phyloP scores from a whole-genome alignment of 83 land plant species.

The Isoetes engelmannii region DNA sequence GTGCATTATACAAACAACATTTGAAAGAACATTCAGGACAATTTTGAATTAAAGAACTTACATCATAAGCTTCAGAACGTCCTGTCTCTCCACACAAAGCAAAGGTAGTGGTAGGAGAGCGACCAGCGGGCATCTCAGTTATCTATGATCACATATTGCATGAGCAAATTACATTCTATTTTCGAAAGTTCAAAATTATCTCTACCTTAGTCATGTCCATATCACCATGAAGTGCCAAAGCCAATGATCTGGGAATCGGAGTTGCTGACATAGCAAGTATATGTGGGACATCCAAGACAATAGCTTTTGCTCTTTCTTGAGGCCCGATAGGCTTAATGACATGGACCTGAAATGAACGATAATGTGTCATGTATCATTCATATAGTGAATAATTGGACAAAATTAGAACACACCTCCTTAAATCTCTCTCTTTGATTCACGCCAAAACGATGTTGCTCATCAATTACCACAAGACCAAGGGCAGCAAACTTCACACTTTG shows the following conservation, averaged over 20 bases:
- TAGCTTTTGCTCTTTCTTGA: background rate
- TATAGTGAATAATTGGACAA: too few species aligned
- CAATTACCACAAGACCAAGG: slow-evolving; percentile 71
- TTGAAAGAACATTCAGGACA: background rate
- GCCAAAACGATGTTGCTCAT: slow-evolving; percentile 98
- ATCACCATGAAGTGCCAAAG: slow-evolving; percentile 83
- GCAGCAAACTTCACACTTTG: slow-evolving; percentile 66
- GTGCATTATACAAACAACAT: background rate
- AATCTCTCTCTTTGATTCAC: slow-evolving; percentile 83
- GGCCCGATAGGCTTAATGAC: too few species aligned
- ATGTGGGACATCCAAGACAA: slow-evolving; percentile 58
- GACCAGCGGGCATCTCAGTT: slow-evolving; percentile 83
- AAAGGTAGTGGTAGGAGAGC: slow-evolving; percentile 53
- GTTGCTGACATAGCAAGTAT: slow-evolving; percentile 92
- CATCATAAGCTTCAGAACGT: slow-evolving; percentile 57
- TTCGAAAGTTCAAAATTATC: too few species aligned
- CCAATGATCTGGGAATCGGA: slow-evolving; percentile 89
- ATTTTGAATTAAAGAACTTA: slow-evolving; percentile 11
- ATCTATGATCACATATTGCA: slow-evolving; percentile 35
- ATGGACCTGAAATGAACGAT: too few species aligned
- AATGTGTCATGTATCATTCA: too few species aligned
- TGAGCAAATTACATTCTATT: too few species aligned
- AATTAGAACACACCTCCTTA: slow-evolving; percentile 13
- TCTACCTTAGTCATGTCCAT: slow-evolving; percentile 72
- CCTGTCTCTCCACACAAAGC: slow-evolving; percentile 56